These are phyloP conservation scores for Candida wancherniae DNA, from an alignment of 805 yeast species.

Conservation along the genomic window DNA sequence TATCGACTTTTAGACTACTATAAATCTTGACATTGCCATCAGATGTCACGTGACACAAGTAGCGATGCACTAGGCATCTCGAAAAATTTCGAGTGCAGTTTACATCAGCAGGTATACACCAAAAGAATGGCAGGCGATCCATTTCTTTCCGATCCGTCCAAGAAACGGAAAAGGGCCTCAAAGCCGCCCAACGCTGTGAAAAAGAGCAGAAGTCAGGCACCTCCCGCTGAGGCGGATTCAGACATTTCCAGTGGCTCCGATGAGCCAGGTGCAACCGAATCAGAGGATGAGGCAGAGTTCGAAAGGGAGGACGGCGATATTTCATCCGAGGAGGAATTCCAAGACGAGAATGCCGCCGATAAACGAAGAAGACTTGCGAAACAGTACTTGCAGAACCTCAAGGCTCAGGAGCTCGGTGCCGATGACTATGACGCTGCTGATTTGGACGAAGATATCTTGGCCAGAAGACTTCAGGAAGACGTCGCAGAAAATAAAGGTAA, in stretches of 20 bases:
- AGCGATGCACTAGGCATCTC: slow-evolving; percentile 2
- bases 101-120: not conserved
- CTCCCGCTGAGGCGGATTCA: slow-evolving; percentile 35
- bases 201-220: slow-evolving; percentile 10
- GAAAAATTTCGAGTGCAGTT: slow-evolving; percentile 4
- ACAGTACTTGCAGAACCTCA: slow-evolving; percentile 79
- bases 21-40: too few relatives aligned
- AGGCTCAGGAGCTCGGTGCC: slow-evolving; percentile 46
- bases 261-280: slow-evolving; percentile 27
- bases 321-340: slow-evolving; percentile 69
- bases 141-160: slow-evolving; percentile 57
- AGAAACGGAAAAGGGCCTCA: slow-evolving; percentile 41
- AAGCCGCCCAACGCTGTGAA: slow-evolving; percentile 14
- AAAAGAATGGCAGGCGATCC: slow-evolving; percentile 51
- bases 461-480: slow-evolving; percentile 76
- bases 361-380: slow-evolving; percentile 91
- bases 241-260: slow-evolving; percentile 45
- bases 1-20: too few relatives aligned
- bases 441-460: slow-evolving; percentile 79
- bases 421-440: slow-evolving; percentile 84
- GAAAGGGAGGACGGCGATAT: slow-evolving; percentile 24
- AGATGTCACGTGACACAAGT: slow-evolving; percentile 3
- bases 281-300: slow-evolving; percentile 5
- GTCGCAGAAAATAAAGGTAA: slow-evolving; percentile 88
- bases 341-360: slow-evolving; percentile 80